Conservation (phyloP, 495 filamentous ascomycete species). For the Wilcoxina mikolae region DNA sequence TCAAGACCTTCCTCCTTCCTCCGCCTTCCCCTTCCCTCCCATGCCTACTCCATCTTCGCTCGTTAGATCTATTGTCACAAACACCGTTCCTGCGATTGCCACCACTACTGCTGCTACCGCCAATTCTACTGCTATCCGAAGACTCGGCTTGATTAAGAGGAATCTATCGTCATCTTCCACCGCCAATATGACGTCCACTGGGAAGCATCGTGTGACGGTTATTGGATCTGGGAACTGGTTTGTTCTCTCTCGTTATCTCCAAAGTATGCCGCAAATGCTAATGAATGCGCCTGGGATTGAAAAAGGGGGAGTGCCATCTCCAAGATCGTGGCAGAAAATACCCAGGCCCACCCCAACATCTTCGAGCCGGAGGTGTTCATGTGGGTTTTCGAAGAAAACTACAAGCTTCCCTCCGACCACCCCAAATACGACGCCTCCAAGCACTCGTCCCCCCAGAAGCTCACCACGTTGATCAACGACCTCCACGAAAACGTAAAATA, state of each 20-base stretch:
- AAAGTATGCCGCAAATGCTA: not conserved
- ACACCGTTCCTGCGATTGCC: not conserved
- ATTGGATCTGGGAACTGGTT: conserved; percentile 96
- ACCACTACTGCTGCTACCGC: not conserved
- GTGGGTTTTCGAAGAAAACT: conserved; percentile 35
- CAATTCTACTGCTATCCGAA: not conserved
- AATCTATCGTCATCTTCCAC: not conserved
- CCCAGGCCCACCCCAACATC: conserved; percentile 53
- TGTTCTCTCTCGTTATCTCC: conserved; percentile 12
- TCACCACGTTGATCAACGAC: conserved; percentile 80
- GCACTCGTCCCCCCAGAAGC: conserved; percentile 54
- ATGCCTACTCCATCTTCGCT: too few relatives aligned
- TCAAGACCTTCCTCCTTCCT: too few relatives aligned
- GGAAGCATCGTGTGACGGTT: conserved; percentile 86
- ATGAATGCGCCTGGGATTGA: not conserved
- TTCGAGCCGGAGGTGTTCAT: conserved; percentile 88
- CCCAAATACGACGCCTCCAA: conserved; percentile 34
- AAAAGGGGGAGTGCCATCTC: conserved; percentile 87
- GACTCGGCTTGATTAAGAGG: not conserved
- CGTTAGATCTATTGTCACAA: not conserved
- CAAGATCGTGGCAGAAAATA: conserved; percentile 93
- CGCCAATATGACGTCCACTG: conserved; percentile 20
- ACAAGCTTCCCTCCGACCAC: conserved; percentile 26
- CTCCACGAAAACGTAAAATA: conserved; percentile 97
- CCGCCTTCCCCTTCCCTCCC: too few relatives aligned